Conservation (phyloP, 371 early-diverging fungal species). For the Phascolomyces articulosus region DNA sequence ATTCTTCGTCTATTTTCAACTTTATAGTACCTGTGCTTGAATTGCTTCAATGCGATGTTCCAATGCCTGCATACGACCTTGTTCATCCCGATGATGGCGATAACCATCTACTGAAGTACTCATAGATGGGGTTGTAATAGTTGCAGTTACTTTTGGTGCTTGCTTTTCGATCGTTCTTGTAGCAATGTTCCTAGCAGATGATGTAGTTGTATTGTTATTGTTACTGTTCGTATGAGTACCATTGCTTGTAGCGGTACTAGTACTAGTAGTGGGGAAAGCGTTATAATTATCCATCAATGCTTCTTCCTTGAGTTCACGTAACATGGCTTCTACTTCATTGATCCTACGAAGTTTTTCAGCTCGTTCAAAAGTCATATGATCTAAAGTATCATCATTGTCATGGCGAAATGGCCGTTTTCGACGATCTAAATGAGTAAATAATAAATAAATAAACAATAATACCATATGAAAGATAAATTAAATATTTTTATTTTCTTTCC, state of each 20-base stretch:
- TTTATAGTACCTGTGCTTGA: slow-evolving; percentile 10
- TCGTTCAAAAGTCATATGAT: background rate
- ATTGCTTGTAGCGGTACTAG: too few relatives aligned
- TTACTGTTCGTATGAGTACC: background rate
- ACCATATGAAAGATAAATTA: too few relatives aligned
- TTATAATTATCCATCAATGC: background rate
- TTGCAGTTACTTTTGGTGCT: background rate
- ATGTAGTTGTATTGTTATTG: background rate
- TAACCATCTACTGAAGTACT: background rate
- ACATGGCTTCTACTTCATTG: background rate
- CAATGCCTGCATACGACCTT: slow-evolving; percentile 8
- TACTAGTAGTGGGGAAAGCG: too few relatives aligned
- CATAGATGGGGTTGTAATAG: too few relatives aligned
- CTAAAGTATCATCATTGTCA: background rate
- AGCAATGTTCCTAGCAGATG: background rate
- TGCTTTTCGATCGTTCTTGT: background rate
- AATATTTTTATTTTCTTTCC: too few relatives aligned
- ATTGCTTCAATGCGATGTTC: slow-evolving; percentile 10
- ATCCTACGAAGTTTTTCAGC: background rate
- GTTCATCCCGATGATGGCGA: background rate
- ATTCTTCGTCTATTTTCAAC: background rate
- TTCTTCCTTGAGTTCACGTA: background rate
- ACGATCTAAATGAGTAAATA: background rate
- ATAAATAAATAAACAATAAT: background rate
- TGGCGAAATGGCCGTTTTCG: background rate